Base-by-base conservation (phyloP, 2,329 filamentous ascomycete genomes). In the Fusarium metavorans region DNA sequence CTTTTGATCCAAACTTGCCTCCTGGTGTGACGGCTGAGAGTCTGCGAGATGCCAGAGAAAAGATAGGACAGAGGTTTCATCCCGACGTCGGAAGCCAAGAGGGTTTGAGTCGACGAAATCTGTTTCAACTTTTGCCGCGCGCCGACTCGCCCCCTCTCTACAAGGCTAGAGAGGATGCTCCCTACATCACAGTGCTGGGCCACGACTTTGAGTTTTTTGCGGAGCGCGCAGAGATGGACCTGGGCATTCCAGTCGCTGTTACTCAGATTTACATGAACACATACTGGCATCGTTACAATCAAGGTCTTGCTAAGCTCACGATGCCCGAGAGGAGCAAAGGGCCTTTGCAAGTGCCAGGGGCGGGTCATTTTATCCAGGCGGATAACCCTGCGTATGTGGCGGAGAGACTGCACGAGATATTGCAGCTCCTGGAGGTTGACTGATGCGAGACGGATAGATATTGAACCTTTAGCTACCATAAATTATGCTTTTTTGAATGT, bases 211-310 rank as follows among this genome's bases (percentile, higher is more conserved):
- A 70, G 6, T 59, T 48, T 4, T 79, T 79, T 11, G 72, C 75
- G 0, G 58, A 60, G 3, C 67, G 70, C 6, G 64, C 68, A 0
- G 68, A 63, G 0, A 61, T 32, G 1, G 71, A 72, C 25, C 63
- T 68, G 6, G 52, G 60, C 0, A 39, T 60, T 14, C 67, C 72
- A 1, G 37, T 30, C 1, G 66, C 63, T 35, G 54, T 89, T 39
- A 87, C 86, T 0, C 86, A 86, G 74, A 81, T 80, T 11, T 91
- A 89, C 75, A 76, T 87, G 60, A 90, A 91, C 65, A 86, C 88
- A 0, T 83, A 82, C 3, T 91, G 89, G 89, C 81, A 84, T 4
- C 71, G 58, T 34, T 91, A 91, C 73, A 91, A 91, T 58, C 81
- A 87, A 65, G 88, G 85, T 0, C 74, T 91, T 27, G 77, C 82